phyloP scores from a whole-genome alignment of 768 basidiomycete genomes.

The Lentinus tigrinus region DNA sequence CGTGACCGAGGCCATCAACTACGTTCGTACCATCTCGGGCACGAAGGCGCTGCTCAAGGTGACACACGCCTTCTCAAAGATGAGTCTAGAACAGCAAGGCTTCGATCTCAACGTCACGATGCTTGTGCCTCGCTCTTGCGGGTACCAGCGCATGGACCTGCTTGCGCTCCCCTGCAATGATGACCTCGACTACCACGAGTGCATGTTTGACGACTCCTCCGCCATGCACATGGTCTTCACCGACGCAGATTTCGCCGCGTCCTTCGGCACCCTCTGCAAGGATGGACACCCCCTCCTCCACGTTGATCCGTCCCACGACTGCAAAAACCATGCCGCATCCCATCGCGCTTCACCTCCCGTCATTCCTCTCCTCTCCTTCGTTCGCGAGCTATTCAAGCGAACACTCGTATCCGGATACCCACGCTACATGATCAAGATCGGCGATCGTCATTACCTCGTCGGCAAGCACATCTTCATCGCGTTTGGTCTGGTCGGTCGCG shows the following conservation, averaged over 20 bases:
- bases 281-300: too few relatives aligned
- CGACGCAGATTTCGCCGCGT: too few relatives aligned
- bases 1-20: not conserved
- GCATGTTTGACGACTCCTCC: not conserved
- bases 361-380: too few relatives aligned
- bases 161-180: not conserved
- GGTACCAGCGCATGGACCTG: not conserved
- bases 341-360: too few relatives aligned
- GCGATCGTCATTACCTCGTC: not conserved
- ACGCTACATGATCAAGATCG: not conserved
- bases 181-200: not conserved
- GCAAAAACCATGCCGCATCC: too few relatives aligned
- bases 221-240: not conserved
- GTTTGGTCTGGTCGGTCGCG: slow-evolving; percentile 5
- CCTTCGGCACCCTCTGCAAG: too few relatives aligned
- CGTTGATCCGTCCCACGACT: too few relatives aligned
- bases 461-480: not conserved
- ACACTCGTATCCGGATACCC: not conserved
- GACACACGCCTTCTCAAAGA: not conserved
- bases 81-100: not conserved
- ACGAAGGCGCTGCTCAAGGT: not conserved
- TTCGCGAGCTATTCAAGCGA: too few relatives aligned
- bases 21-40: not conserved
- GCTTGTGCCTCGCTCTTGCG: not conserved
- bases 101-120: not conserved